Evolutionary conservation across 371 early-diverging fungal genomes (phyloP).

Genomic region (Apophysomyces sp.): DNA sequence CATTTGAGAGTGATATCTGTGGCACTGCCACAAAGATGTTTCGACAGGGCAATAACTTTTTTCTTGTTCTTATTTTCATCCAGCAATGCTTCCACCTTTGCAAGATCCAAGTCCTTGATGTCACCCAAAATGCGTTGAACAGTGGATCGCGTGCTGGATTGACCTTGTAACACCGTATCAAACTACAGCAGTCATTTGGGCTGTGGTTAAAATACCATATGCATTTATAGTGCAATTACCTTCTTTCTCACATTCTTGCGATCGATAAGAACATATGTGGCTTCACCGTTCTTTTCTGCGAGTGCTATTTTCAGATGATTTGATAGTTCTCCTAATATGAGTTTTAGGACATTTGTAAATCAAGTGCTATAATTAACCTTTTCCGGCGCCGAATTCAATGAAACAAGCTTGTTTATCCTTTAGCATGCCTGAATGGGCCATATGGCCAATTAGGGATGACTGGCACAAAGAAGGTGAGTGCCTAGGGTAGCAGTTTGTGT

Average conservation of each 20-base stretch:
- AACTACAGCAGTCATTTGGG: conserved; percentile 16
- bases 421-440: conserved; percentile 63
- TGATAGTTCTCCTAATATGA: conserved; percentile 55
- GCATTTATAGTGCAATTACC: conserved; percentile 13
- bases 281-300: conserved; percentile 50
- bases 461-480: not conserved
- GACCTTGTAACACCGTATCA: conserved; percentile 43
- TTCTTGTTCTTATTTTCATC: conserved; percentile 32
- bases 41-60: conserved; percentile 74
- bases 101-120: conserved; percentile 79
- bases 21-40: conserved; percentile 93
- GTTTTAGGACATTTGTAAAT: conserved; percentile 7
- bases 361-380: conserved; percentile 38
- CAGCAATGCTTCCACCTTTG: conserved; percentile 40
- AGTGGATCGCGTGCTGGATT: conserved; percentile 27
- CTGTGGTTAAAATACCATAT: not conserved
- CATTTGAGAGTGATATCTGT: conserved; percentile 87
- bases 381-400: conserved; percentile 87
- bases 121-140: conserved; percentile 75
- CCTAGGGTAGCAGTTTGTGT: not conserved
- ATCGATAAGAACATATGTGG: conserved; percentile 73
- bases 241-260: conserved; percentile 77
- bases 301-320: conserved; percentile 59
- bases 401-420: conserved; percentile 55
- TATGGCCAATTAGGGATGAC: conserved; percentile 81